Evolutionary conservation across 2,329 filamentous ascomycete species (phyloP), one percentile per base, ranked within the genome.

Genomic region (Ascochyta koolunga): DNA sequence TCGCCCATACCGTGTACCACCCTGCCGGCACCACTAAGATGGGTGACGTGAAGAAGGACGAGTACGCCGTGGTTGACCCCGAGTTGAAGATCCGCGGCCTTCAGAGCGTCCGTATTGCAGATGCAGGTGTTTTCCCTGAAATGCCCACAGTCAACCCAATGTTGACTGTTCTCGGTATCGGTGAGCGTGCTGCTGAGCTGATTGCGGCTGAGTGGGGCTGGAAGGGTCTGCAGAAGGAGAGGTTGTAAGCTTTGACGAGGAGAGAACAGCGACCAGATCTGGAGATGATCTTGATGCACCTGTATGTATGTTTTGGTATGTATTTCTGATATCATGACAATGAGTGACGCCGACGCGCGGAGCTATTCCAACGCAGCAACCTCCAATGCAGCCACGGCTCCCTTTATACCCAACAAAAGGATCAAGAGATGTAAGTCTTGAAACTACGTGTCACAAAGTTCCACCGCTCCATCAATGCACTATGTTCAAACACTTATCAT

Each of bases 1-100:
- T 84, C 5, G 91, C 91, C 4, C 91, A 96, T 76, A 96, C 91
- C 1, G 91, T 96, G 25, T 96, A 96, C 77, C 91, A 96, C 76
- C 91, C 91, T 0, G 89, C 89, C 11, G 91, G 91, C 46, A 96
- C 91, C 16, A 95, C 91, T 50, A 92, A 92, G 82, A 96, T 96
- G 91, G 91, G 91, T 29, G 86, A 93, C 68, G 77, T 89, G 5
- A 74, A 73, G 50, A 83, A 79, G 47, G 90, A 96, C 71, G 77
- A 83, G 43, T 77, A 87, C 72, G 91, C 90, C 5, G 92, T 96
- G 18, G 91, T 96, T n/a, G 89, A 95, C 69, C 82, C 83, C 22
- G 80, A 88, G 69, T 77, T 96, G 58, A 88, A 84, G 77, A 80
- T 96, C 25, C 81, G 86, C 24, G 91, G 90, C 0, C 76, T 96